Conservation (phyloP, 1,284 basidiomycete species). For the Moesziomyces antarcticus region DNA sequence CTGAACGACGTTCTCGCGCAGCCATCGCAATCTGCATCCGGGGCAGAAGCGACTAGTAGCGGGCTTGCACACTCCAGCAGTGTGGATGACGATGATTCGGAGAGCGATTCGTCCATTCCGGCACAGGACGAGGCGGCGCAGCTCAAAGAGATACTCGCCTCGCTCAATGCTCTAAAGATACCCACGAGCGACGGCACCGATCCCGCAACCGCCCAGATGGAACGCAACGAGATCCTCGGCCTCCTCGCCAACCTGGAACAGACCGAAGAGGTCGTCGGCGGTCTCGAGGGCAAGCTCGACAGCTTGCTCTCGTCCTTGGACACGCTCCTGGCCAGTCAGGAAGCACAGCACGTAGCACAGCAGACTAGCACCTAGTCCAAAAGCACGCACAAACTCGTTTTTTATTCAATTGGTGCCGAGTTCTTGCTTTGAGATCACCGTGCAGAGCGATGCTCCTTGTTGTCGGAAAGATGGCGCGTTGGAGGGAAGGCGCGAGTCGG, state of each 20-base stretch:
- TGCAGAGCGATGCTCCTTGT: no score
- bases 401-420: no score
- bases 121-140: constrained; percentile 36
- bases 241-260: constrained; percentile 43
- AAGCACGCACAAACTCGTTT: no score
- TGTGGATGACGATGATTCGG: neutral
- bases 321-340: constrained; percentile 34
- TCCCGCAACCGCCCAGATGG: constrained; percentile 22
- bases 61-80: constrained; percentile 11
- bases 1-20: constrained; percentile 37
- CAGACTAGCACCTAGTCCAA: constrained; percentile 7
- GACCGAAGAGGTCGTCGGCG: constrained; percentile 46
- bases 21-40: neutral
- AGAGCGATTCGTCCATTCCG: neutral
- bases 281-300: constrained; percentile 42
- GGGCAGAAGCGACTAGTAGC: neutral
- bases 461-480: no score
- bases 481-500: no score
- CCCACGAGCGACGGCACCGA: constrained; percentile 25
- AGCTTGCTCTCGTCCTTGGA: constrained; percentile 38
- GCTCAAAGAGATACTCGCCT: constrained; percentile 42
- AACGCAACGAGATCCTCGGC: constrained; percentile 40
- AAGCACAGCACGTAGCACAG: constrained; percentile 36
- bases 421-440: no score
- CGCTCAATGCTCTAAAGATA: constrained; percentile 40